Conservation (phyloP, 169 alveolate genomes). For the Babesia bigemina region DNA sequence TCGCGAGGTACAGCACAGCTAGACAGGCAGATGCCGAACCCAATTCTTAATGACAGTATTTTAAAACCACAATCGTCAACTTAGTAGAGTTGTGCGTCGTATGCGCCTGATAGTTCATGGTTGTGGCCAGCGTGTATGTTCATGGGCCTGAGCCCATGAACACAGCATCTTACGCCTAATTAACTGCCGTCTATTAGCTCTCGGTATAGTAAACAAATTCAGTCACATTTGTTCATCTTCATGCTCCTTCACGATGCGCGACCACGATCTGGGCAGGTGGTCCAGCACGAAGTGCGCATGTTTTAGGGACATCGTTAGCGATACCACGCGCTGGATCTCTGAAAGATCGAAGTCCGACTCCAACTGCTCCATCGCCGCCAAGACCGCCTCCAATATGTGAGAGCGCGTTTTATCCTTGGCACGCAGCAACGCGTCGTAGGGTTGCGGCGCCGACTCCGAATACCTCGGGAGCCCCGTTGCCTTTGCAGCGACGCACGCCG, state of each 20-base stretch:
- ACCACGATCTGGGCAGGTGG: slow-evolving; percentile 59
- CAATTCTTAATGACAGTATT: too few species aligned
- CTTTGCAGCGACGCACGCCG: slow-evolving; percentile 1
- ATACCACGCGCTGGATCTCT: slow-evolving; percentile 55
- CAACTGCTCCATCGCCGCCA: slow-evolving; percentile 34
- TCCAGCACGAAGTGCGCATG: slow-evolving; percentile 36
- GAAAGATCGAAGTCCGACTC: slow-evolving; percentile 59
- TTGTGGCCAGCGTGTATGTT: too few species aligned
- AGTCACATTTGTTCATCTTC: not conserved
- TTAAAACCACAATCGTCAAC: too few species aligned
- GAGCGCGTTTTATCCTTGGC: slow-evolving; percentile 26
- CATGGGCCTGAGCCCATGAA: too few species aligned
- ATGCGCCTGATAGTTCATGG: too few species aligned
- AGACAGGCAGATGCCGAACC: too few species aligned
- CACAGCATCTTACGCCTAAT: too few species aligned
- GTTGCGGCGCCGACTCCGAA: slow-evolving; percentile 18
- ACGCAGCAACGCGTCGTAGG: slow-evolving; percentile 1
- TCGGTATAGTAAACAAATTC: too few species aligned
- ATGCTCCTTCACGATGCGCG: slow-evolving; percentile 28
- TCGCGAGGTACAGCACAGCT: too few species aligned
- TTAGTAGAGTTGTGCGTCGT: too few species aligned
- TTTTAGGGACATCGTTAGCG: slow-evolving; percentile 18
- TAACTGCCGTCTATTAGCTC: too few species aligned
- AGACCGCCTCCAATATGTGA: slow-evolving; percentile 27
- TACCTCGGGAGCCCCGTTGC: slow-evolving; percentile 14